Evolutionary conservation across 768 basidiomycete species (phyloP).

Genomic region (Cystobasidium tubakii): DNA sequence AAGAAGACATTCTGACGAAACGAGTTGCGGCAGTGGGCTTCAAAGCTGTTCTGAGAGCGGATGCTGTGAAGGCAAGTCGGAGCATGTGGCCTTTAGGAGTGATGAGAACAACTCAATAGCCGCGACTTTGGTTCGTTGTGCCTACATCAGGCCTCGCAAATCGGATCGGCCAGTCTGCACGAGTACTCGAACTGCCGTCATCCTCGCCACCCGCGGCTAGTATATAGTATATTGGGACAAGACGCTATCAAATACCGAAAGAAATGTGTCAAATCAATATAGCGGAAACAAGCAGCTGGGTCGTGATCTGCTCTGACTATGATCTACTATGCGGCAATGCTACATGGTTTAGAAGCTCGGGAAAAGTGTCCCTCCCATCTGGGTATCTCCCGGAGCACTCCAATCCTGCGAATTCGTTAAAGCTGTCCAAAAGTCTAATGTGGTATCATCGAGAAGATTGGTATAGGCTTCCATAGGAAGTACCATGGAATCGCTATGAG

Average conservation of each 20-base stretch:
- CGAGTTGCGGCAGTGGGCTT: neutral
- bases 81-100: neutral
- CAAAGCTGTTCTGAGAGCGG: neutral
- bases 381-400: neutral
- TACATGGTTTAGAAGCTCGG: neutral
- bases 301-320: neutral
- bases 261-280: no score
- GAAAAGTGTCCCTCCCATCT: neutral
- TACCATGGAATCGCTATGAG: slow-evolving; percentile 9
- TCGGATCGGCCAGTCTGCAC: no score
- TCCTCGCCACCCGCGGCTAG: no score
- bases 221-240: no score
- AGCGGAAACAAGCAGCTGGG: no score
- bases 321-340: neutral
- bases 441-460: slow-evolving; percentile 24
- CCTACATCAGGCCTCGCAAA: no score
- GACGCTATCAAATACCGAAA: no score
- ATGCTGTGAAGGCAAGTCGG: neutral
- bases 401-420: slow-evolving; percentile 11
- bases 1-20: slow-evolving; percentile 20
- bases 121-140: no score
- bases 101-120: neutral
- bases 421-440: slow-evolving; percentile 25
- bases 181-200: no score
- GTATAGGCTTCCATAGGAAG: slow-evolving; percentile 19